phyloP scores from a whole-genome alignment of 306 rosid genomes.

The Castanea crenata region DNA sequence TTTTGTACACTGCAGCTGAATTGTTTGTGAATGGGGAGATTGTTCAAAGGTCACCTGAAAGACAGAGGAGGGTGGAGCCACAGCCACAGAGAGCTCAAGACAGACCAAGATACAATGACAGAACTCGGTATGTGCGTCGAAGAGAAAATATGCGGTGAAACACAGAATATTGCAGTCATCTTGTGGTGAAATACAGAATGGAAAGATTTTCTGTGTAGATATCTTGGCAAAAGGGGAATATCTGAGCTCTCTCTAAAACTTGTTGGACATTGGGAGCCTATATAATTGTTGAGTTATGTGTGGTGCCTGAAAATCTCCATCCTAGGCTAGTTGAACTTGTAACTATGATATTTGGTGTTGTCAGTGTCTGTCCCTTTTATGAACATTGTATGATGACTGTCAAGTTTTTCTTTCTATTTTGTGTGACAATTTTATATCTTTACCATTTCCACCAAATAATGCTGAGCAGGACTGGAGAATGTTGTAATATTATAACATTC shows the following conservation, averaged over 20 bases:
- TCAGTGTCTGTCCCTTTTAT: background rate
- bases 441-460: too few species aligned
- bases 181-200: background rate
- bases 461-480: too few species aligned
- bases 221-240: conserved; percentile 6
- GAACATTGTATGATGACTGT: background rate
- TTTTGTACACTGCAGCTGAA: conserved; percentile 62
- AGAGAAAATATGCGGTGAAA: conserved; percentile 63
- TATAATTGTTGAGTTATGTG: background rate
- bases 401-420: background rate
- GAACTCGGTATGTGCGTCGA: conserved; percentile 74
- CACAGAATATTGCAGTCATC: background rate
- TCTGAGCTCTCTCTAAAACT: background rate
- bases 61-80: conserved; percentile 96
- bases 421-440: background rate
- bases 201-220: conserved; percentile 26
- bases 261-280: background rate
- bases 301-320: background rate
- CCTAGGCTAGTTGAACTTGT: background rate
- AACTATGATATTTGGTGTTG: background rate
- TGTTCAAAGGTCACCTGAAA: conserved; percentile 88
- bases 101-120: conserved; percentile 88
- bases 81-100: conserved; percentile 85
- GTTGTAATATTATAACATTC: too few species aligned
- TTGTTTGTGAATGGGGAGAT: conserved; percentile 90